A percentile compares a stretch with the other conserved stretches of the same genome.
These are phyloP conservation scores for Gossypium aridum DNA, from an alignment of 441 rosid species.

Conservation along the genomic window DNA sequence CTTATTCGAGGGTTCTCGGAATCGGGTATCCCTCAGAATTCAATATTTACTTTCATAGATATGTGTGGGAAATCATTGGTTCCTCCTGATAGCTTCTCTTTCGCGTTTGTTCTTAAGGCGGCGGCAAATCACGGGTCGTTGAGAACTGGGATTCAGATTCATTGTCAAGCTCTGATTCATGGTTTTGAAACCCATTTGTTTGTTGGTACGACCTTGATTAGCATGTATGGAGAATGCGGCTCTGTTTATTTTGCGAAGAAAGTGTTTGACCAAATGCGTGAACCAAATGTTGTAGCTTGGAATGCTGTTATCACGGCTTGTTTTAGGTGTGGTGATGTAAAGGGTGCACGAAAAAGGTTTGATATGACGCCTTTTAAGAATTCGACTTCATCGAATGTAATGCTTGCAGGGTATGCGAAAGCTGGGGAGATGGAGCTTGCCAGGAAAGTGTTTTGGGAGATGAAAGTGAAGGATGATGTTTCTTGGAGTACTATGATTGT, in stretches of 20 bases:
- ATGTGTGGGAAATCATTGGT: conserved; percentile 33
- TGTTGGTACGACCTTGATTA: conserved; percentile 62
- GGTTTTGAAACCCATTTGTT: conserved; percentile 56
- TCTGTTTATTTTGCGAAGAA: conserved; percentile 37
- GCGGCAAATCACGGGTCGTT: conserved; percentile 39
- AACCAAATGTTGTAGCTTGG: conserved; percentile 59
- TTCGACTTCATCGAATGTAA: conserved; percentile 57
- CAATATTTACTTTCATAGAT: conserved; percentile 36
- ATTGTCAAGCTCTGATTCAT: conserved; percentile 46
- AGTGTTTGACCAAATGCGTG: conserved; percentile 56
- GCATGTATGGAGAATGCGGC: conserved; percentile 67
- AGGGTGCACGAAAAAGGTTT: conserved; percentile 34
- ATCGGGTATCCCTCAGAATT: conserved; percentile 34
- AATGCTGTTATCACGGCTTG: conserved; percentile 55
- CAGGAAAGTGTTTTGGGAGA: conserved; percentile 32
- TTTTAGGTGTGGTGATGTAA: conserved; percentile 38
- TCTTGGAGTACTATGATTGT: conserved; percentile 74
- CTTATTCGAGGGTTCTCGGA: conserved; percentile 59
- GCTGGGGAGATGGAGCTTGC: conserved; percentile 53
- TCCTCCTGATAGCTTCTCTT: conserved; percentile 68
- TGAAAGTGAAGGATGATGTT: conserved; percentile 50
- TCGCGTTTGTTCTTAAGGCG: conserved; percentile 60
- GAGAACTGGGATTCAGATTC: conserved; percentile 50
- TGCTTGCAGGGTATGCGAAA: conserved; percentile 61
- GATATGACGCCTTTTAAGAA: conserved; percentile 39